Evolutionary conservation across 2,329 filamentous ascomycete genomes (phyloP).

Genomic region (Fusarium caatingaense): DNA sequence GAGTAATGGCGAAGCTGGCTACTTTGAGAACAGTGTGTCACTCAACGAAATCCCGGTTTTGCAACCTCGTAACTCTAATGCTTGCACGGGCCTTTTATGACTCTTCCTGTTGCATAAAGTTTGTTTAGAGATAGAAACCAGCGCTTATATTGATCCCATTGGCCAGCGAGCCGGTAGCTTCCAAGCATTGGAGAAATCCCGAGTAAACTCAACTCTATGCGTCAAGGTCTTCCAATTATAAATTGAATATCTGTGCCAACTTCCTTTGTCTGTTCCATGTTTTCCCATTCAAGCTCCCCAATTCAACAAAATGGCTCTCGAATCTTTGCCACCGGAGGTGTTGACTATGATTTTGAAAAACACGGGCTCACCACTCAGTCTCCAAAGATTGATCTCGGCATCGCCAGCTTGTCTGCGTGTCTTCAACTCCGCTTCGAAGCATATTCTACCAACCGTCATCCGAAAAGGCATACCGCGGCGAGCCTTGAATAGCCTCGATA

Average conservation of each 20-base stretch:
- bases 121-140: background rate
- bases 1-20: background rate
- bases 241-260: rapidly evolving
- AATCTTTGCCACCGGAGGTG: background rate
- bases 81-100: background rate
- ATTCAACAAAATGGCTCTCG: background rate
- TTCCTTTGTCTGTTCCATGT: rapidly evolving
- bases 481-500: no score
- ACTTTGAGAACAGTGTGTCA: no score
- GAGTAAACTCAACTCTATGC: no score
- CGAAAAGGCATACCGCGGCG: no score
- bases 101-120: background rate
- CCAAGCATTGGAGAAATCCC: no score
- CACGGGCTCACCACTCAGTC: background rate
- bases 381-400: background rate
- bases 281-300: rapidly evolving
- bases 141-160: rapidly evolving
- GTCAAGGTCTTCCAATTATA: background rate
- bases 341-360: background rate
- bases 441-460: background rate
- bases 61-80: background rate
- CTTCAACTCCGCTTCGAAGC: background rate
- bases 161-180: background rate
- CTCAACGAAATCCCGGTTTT: no score
- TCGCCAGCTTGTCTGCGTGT: background rate